These are phyloP conservation scores for Aurinia saxatilis DNA, from an alignment of 345 rosid genomes.

Conservation along the genomic window DNA sequence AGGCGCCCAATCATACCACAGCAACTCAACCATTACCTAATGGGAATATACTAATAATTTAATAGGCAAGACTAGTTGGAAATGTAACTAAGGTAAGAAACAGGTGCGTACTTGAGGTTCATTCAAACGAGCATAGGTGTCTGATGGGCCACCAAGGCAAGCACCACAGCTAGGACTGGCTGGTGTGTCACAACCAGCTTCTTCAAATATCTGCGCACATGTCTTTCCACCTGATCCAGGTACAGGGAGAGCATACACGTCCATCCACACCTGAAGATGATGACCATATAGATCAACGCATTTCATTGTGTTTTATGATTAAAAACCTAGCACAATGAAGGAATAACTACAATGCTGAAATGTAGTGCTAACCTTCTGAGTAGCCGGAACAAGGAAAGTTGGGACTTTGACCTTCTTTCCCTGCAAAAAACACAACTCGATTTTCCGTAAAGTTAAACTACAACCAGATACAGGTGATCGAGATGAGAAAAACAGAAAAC, in stretches of 20 bases:
- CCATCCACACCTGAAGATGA: slow-evolving; percentile 84
- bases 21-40: too few relatives aligned
- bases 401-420: slow-evolving; percentile 90
- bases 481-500: not conserved
- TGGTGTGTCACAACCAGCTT: slow-evolving; percentile 97
- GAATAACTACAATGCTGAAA: not conserved
- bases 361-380: slow-evolving; percentile 57
- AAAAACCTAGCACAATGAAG: not conserved
- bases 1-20: too few relatives aligned
- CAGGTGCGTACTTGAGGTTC: slow-evolving; percentile 56
- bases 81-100: not conserved
- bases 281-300: slow-evolving; percentile 4
- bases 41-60: not conserved
- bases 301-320: not conserved
- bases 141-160: slow-evolving; percentile 95
- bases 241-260: slow-evolving; percentile 71
- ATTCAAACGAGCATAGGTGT: slow-evolving; percentile 90
- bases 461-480: not conserved
- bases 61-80: not conserved
- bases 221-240: slow-evolving; percentile 98
- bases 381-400: slow-evolving; percentile 95
- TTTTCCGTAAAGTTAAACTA: not conserved
- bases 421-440: slow-evolving; percentile 37
- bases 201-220: slow-evolving; percentile 92
- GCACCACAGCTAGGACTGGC: slow-evolving; percentile 97